Base-by-base conservation (phyloP, 305 asterid genomes). In the Caryopteris hybrid region DNA sequence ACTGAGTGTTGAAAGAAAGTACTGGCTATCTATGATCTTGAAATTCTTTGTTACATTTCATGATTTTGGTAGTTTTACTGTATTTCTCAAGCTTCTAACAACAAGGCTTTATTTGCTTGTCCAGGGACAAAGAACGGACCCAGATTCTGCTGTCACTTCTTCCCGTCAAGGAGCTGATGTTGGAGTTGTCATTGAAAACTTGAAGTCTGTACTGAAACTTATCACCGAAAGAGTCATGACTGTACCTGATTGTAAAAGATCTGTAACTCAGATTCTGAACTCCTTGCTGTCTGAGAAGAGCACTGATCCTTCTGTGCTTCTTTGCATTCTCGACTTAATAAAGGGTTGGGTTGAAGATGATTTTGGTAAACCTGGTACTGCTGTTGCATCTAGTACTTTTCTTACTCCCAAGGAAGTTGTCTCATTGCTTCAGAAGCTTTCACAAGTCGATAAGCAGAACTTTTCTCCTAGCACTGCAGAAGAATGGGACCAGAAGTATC, bases 91-190 rank as follows among this genome's bases (percentile, higher is more conserved):
- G 41, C 57, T 71, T 68, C 53, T 41, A 41, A 38, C 61, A 65
- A 72, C 56, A 70, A 63, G 45, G 57, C 29, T 61, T 61, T 72
- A 20, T 77, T 77, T 73, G 39, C 64, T 64, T 48, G 61, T 82
- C 51, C 83, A 91, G 99, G 95, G 90, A 74, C 99, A 88, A 77
- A 88, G 93, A 81, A 75, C 94, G 58, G 99, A 92, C 69, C 79
- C 95, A 71, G 99, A 95, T 83, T 86, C 98, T 69, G 91, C 97
- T n/a, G 95, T 86, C 76, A 86, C 96, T 64, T 95, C 96, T 70
- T 91, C 98, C 69, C 99, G 96, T 66, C 99, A 95, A 82, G 98
- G 89, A 77, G 91, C 95, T 65, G 99, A 95, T 84, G 85, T 83
- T 66, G 98, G 98, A 65, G 94, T 82, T 47, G 93, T 85, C 75